A percentile compares a stretch with the other conserved stretches of the same genome.
Conservation (phyloP, 768 basidiomycete genomes). For the Hortiboletus campestris region DNA sequence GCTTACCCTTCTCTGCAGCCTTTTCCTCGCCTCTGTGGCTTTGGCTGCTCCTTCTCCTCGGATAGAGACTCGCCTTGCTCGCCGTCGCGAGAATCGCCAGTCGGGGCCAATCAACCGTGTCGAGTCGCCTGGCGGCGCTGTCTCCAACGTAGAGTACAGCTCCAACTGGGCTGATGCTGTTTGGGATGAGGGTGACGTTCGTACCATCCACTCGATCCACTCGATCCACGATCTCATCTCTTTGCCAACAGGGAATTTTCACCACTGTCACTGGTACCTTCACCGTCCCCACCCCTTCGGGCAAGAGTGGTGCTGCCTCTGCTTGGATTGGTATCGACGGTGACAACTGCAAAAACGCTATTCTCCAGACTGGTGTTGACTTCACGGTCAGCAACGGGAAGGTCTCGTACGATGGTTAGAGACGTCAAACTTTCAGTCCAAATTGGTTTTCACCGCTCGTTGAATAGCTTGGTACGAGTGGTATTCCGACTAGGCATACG, state of each 20-base stretch:
- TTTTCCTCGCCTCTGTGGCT: slow-evolving; percentile 19
- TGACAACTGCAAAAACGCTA: slow-evolving; percentile 8
- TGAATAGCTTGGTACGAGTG: slow-evolving; percentile 25
- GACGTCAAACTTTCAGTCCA: too few relatives aligned
- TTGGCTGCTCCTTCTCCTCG: slow-evolving; percentile 19
- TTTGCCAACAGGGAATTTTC: slow-evolving; percentile 18
- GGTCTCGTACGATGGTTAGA: slow-evolving; percentile 15
- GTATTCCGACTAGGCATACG: slow-evolving; percentile 15
- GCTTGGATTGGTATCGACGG: slow-evolving; percentile 29
- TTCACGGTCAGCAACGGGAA: background rate
- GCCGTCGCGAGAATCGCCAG: slow-evolving; percentile 13
- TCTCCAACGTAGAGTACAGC: slow-evolving; percentile 14
- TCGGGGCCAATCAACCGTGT: slow-evolving; percentile 7
- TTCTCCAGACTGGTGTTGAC: slow-evolving; percentile 22
- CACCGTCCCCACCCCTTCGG: slow-evolving; percentile 16
- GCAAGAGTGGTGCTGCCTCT: slow-evolving; percentile 9
- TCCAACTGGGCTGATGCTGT: slow-evolving; percentile 22
- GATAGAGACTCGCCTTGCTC: slow-evolving; percentile 10
- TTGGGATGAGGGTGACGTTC: slow-evolving; percentile 6
- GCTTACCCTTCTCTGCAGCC: slow-evolving; percentile 8
- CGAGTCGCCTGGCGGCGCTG: background rate
- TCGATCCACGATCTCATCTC: background rate
- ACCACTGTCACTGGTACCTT: slow-evolving; percentile 18
- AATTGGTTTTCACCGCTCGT: background rate
- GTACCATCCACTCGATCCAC: background rate